Conservation (phyloP, 176 grass and related monocot species). For the Oryza rufipogon region DNA sequence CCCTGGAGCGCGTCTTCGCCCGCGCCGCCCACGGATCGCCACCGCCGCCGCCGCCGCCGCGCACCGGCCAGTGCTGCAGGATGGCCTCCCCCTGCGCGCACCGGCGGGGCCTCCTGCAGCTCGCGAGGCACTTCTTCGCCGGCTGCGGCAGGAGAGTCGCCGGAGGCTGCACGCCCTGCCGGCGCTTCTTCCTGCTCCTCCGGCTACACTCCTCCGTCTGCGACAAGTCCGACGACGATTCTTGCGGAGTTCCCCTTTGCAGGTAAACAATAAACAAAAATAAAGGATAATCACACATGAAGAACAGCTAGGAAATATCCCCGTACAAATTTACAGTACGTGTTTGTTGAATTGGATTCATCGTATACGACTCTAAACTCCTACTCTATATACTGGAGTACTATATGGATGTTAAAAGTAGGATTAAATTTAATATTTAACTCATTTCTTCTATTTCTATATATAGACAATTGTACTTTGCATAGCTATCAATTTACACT, state of each 20-base stretch:
- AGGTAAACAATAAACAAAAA: constrained; percentile 28
- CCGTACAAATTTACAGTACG: no score
- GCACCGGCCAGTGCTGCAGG: neutral
- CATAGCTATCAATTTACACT: no score
- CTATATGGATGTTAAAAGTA: no score
- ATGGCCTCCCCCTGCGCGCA: neutral
- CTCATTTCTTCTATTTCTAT: no score
- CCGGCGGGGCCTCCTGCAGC: constrained; percentile 39
- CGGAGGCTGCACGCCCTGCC: constrained; percentile 62
- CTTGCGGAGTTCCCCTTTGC: constrained; percentile 67
- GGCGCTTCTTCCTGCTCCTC: constrained; percentile 56
- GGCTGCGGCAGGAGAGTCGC: constrained; percentile 41
- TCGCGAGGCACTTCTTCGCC: constrained; percentile 60
- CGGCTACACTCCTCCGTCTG: constrained; percentile 79
- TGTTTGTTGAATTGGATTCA: no score
- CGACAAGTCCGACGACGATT: constrained; percentile 7
- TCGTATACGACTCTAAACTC: no score
- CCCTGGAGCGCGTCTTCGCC: constrained; percentile 50
- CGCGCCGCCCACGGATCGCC: neutral
- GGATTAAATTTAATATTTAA: no score
- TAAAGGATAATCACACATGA: no score
- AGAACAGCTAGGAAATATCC: no score
- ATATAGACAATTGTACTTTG: no score
- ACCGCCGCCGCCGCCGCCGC: no score
- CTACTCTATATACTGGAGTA: no score